These are phyloP conservation scores for Lolium rigidum DNA, from an alignment of 176 grass and related monocot genomes.

Conservation along the genomic window DNA sequence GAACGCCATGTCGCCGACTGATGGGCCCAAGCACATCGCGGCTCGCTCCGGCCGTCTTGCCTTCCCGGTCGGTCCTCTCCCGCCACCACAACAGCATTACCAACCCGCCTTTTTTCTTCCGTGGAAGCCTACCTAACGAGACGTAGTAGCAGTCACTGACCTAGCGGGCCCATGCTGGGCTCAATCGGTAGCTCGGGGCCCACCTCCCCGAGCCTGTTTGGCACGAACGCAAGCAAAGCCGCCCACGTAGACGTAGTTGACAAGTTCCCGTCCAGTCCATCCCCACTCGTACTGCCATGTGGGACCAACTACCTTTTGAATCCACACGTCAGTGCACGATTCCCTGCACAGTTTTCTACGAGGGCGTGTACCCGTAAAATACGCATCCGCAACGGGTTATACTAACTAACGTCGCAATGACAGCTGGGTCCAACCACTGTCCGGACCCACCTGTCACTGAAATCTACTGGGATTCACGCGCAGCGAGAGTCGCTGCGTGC, in stretches of 20 bases:
- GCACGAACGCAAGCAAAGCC: constrained; percentile 52
- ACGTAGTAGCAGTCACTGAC: background rate
- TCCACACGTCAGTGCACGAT: background rate
- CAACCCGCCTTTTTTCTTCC: background rate
- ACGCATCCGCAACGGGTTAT: too few species aligned
- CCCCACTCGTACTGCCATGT: too few species aligned
- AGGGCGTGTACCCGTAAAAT: too few species aligned
- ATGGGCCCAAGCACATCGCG: background rate
- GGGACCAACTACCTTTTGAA: background rate
- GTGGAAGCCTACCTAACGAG: background rate
- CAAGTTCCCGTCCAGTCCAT: constrained; percentile 23
- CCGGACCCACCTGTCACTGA: background rate
- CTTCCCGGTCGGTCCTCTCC: too few species aligned
- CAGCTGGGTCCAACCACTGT: background rate
- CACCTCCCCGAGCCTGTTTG: constrained; percentile 38
- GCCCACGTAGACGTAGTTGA: constrained; percentile 21
- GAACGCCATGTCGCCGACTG: background rate
- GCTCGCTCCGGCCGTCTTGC: background rate
- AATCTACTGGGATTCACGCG: too few species aligned
- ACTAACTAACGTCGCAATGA: background rate
- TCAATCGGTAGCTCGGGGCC: background rate
- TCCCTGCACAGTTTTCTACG: background rate
- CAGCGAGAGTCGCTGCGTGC: background rate
- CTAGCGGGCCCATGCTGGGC: background rate
- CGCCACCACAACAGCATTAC: background rate